Percentiles rank a stretch among this genome's conserved stretches.
Evolutionary conservation across 805 yeast genomes (phyloP).

Genomic region (Metschnikowia arizonensis): DNA sequence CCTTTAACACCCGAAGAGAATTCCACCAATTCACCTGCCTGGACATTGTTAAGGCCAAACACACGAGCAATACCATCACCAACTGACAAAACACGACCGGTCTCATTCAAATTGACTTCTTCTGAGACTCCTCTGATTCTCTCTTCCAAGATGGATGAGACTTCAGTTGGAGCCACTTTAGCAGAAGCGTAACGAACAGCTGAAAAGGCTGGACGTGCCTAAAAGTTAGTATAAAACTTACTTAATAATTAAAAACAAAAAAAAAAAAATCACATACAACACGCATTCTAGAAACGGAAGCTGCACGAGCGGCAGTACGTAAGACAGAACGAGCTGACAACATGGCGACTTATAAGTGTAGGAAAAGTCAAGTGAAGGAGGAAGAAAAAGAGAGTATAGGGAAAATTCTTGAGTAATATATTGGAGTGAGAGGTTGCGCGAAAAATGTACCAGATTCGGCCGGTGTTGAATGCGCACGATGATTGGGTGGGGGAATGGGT

Average conservation of each 20-base stretch:
- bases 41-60: conserved; percentile 98
- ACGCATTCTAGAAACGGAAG: conserved; percentile 32
- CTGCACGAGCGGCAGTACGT: conserved; percentile 81
- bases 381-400: conserved; percentile 14
- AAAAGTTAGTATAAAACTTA: conserved; percentile 27
- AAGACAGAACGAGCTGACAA: conserved; percentile 82
- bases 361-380: conserved; percentile 18
- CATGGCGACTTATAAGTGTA: conserved; percentile 43
- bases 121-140: conserved; percentile 98
- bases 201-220: conserved; percentile 72
- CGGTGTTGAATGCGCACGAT: conserved; percentile 17
- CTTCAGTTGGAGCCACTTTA: conserved; percentile 99
- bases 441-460: conserved; percentile 20
- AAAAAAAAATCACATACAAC: conserved; percentile 29
- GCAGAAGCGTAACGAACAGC: conserved; percentile 87
- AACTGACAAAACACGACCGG: conserved; percentile 98
- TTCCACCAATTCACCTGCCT: conserved; percentile 99
- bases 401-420: conserved; percentile 17
- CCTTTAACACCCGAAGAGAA: conserved; percentile 99
- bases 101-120: conserved; percentile 96
- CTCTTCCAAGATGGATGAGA: conserved; percentile 97
- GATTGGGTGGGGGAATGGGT: no score
- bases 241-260: no score
- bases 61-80: conserved; percentile 99
- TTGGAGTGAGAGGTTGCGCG: conserved; percentile 18